Conservation (phyloP, 2,329 filamentous ascomycete genomes). For the Samsoniella hepiali region DNA sequence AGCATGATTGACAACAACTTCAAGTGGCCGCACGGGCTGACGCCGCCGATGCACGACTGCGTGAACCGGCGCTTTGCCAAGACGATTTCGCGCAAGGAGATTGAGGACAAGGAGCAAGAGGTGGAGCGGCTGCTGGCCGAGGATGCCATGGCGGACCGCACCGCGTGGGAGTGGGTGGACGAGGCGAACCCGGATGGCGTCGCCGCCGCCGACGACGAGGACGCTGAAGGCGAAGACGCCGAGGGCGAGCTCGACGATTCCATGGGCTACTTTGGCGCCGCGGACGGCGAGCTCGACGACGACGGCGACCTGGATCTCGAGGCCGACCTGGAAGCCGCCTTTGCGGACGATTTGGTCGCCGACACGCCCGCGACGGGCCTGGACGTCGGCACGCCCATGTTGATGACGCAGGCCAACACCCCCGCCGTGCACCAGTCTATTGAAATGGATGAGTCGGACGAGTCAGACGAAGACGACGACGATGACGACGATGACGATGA, state of each 20-base stretch:
- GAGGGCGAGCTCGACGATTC: conserved; percentile 46
- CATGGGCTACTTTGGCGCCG: conserved; percentile 37
- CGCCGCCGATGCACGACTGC: conserved; percentile 83
- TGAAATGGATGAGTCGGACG: conserved; percentile 45
- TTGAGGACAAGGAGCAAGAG: conserved; percentile 78
- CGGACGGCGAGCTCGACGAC: conserved; percentile 31
- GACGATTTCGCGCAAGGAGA: conserved; percentile 76
- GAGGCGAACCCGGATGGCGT: conserved; percentile 48
- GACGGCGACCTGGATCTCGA: conserved; percentile 50
- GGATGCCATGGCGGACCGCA: conserved; percentile 60
- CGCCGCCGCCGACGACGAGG: conserved; percentile 60
- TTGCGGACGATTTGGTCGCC: conserved; percentile 40
- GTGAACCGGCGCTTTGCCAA: conserved; percentile 80
- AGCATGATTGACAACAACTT: conserved; percentile 64
- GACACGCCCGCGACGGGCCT: conserved; percentile 43
- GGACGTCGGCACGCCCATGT: conserved; percentile 46
- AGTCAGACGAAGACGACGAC: conserved; percentile 43
- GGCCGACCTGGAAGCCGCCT: conserved; percentile 53
- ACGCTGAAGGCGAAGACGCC: conserved; percentile 46
- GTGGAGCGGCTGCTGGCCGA: conserved; percentile 70
- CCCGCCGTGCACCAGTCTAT: conserved; percentile 46
- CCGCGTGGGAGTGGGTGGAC: conserved; percentile 64
- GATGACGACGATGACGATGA: conserved; percentile 52
- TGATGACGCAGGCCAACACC: conserved; percentile 41
- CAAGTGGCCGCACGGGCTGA: conserved; percentile 81